Evolutionary conservation across 1,139 yeast species (phyloP).

Genomic region (Hemisphaericaspora subhashii): DNA sequence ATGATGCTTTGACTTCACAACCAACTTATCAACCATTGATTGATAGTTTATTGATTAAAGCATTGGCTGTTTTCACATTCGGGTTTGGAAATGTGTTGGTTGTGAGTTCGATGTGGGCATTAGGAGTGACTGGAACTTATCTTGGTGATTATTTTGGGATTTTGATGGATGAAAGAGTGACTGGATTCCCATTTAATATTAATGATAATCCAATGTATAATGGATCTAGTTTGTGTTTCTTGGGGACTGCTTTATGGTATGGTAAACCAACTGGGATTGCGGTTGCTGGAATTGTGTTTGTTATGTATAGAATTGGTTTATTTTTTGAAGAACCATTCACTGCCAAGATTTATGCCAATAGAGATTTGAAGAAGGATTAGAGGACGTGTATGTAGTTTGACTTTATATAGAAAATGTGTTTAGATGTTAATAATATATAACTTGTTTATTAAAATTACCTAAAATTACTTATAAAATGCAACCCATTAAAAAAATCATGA

Average conservation of each 20-base stretch:
- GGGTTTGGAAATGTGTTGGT: constrained; percentile 78
- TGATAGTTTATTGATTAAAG: constrained; percentile 35
- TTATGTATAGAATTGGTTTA: constrained; percentile 83
- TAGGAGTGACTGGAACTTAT: constrained; percentile 95
- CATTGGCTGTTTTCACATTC: constrained; percentile 43
- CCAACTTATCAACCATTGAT: constrained; percentile 54
- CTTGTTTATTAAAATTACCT: constrained; percentile 4
- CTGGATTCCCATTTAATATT: constrained; percentile 91
- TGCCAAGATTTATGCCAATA: constrained; percentile 72
- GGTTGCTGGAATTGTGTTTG: constrained; percentile 68
- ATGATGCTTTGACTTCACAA: constrained; percentile 51
- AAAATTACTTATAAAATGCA: constrained; percentile 1
- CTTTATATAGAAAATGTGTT: constrained; percentile 1
- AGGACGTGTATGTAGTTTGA: too few relatives aligned
- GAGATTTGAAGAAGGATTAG: constrained; percentile 8
- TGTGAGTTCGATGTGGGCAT: constrained; percentile 82
- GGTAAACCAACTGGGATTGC: constrained; percentile 88
- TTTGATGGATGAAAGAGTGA: constrained; percentile 84
- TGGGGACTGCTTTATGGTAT: constrained; percentile 86
- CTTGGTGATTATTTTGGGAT: constrained; percentile 97
- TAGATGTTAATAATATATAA: too few relatives aligned
- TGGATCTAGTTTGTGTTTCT: constrained; percentile 84
- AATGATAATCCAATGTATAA: constrained; percentile 95
- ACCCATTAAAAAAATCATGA: neutral
- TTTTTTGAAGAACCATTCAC: constrained; percentile 96